These are phyloP conservation scores for Orbilia javanica DNA, from an alignment of 2,329 filamentous ascomycete genomes.

Conservation along the genomic window DNA sequence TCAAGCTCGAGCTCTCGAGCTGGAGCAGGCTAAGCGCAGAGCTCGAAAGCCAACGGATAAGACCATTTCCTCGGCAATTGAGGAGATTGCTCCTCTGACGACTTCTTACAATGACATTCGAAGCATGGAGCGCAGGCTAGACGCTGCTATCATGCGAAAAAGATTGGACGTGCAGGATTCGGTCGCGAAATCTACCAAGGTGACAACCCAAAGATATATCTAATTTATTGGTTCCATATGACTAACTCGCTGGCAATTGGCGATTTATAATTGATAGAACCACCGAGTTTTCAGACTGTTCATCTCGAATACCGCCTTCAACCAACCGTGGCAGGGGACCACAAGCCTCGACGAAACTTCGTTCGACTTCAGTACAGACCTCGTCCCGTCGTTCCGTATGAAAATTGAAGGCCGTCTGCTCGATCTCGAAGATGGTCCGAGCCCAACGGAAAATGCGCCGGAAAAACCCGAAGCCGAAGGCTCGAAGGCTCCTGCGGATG, in stretches of 20 bases:
- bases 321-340: constrained; percentile 91
- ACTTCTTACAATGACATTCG: constrained; percentile 85
- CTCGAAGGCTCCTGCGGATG: constrained; percentile 67
- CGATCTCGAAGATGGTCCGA: constrained; percentile 72
- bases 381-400: constrained; percentile 84
- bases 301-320: constrained; percentile 94
- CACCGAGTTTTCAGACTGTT: constrained; percentile 89
- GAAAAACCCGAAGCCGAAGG: constrained; percentile 59
- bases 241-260: too few relatives aligned
- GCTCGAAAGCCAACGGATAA: constrained; percentile 94
- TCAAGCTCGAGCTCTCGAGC: constrained; percentile 60
- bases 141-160: constrained; percentile 95
- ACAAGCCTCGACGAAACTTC: constrained; percentile 69
- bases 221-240: too few relatives aligned
- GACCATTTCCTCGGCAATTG: constrained; percentile 90
- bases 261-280: constrained; percentile 72
- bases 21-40: constrained; percentile 80
- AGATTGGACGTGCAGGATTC: constrained; percentile 89
- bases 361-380: constrained; percentile 83
- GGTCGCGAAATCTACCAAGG: constrained; percentile 79
- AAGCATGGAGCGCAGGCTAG: constrained; percentile 86
- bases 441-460: neutral
- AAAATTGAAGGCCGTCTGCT: constrained; percentile 91
- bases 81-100: constrained; percentile 83
- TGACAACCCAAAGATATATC: too few relatives aligned